These are phyloP conservation scores for Podospora fimiseda DNA, from an alignment of 495 filamentous ascomycete genomes.

Conservation along the genomic window DNA sequence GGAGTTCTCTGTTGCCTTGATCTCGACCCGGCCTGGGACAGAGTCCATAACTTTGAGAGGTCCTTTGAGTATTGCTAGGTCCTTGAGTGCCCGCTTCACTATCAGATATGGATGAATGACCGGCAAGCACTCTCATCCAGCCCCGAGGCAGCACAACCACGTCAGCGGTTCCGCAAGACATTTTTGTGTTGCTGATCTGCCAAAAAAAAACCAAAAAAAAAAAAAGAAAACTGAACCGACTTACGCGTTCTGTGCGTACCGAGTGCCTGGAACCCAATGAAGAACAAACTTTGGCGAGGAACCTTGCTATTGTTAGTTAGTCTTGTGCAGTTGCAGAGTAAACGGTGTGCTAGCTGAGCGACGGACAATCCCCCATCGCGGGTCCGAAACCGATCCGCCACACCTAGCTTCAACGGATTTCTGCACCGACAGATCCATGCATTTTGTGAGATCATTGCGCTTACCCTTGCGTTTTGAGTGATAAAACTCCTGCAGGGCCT, in stretches of 20 bases:
- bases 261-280: not conserved
- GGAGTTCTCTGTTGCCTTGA: too few species aligned
- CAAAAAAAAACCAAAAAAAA: too few species aligned
- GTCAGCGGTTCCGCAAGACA: too few species aligned
- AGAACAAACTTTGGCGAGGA: not conserved
- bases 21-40: too few species aligned
- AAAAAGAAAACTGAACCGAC: too few species aligned
- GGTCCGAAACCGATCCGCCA: not conserved
- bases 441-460: not conserved
- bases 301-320: not conserved
- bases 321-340: not conserved
- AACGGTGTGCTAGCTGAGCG: not conserved
- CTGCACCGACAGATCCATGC: not conserved
- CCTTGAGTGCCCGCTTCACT: too few species aligned
- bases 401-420: not conserved
- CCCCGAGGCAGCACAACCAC: too few species aligned
- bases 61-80: too few species aligned
- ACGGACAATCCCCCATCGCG: not conserved
- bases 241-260: not conserved
- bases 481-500: not conserved
- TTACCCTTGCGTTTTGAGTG: not conserved
- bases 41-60: too few species aligned
- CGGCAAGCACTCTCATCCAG: too few species aligned
- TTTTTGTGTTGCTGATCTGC: too few species aligned
- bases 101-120: too few species aligned